A percentile compares a stretch with the other conserved stretches of the same genome.
Evolutionary conservation across 108 stramenopile species (phyloP).

Genomic region (Cylindrotheca closterium): DNA sequence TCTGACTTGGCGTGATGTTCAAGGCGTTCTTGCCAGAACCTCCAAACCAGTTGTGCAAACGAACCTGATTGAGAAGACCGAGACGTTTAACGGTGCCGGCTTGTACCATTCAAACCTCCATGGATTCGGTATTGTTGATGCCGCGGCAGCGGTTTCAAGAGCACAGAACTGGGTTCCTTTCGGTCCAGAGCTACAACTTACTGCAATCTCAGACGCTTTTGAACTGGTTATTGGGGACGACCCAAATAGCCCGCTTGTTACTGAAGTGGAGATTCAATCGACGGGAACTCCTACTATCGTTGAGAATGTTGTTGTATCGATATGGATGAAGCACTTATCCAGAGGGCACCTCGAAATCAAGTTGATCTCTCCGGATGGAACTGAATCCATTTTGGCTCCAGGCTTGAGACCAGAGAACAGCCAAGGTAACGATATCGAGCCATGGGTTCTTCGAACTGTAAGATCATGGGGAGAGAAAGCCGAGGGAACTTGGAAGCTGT

Average conservation of each 20-base stretch:
- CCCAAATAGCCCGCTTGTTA: neutral
- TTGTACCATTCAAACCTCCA: conserved; percentile 38
- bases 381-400: conserved; percentile 29
- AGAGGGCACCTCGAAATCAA: conserved; percentile 34
- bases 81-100: conserved; percentile 28
- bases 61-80: conserved; percentile 5
- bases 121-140: conserved; percentile 56
- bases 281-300: neutral
- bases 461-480: conserved; percentile 33
- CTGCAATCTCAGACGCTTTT: conserved; percentile 4
- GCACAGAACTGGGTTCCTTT: conserved; percentile 29
- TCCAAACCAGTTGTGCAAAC: conserved; percentile 18
- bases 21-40: conserved; percentile 39
- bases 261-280: conserved; percentile 3
- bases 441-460: conserved; percentile 36
- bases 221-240: conserved; percentile 18
- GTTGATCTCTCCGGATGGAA: conserved; percentile 26
- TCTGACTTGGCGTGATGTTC: conserved; percentile 52
- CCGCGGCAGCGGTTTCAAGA: conserved; percentile 27
- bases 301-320: conserved; percentile 24
- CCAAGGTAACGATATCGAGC: neutral
- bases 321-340: conserved; percentile 20
- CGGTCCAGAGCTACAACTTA: conserved; percentile 21
- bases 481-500: conserved; percentile 19
- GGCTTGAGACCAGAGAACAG: conserved; percentile 25